Base-by-base conservation (phyloP, 169 alveolate genomes). In the Babesia ovata region DNA sequence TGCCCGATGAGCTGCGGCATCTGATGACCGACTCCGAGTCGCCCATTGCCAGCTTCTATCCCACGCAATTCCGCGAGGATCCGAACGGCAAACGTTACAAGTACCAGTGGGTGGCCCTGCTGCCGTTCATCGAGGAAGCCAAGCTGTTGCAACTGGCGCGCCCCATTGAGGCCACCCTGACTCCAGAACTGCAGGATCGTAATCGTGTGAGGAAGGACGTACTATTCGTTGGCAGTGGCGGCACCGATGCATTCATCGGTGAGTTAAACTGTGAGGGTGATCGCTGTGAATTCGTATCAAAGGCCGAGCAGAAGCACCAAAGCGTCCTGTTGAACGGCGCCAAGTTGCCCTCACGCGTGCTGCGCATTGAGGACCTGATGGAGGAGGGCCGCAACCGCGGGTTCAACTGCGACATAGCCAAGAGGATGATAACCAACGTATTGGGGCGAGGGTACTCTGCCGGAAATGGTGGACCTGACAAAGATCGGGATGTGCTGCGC, bases 101-200 rank as follows among this genome's bases (percentile, higher is more conserved):
- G 70, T 92, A 92, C 85, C 94, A 92, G 61, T 92, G 96, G 96
- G 89, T 92, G 75, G 93, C 94, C 21, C 81, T 92, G 42, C 88
- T 92, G 29, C 96, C 96, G n/a, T 92, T 92, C 70, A 92, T 92
- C n/a, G 95, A 92, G 60, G 94, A 92, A 74, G 72, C 79, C 11
- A 74, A 79, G 45, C 66, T 92, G 33, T 76, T 92, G 39, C 56
- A 70, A 17, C 75, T 73, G 63, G 95, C 91, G 6, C 66, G 65
- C 33, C 93, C 94, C 28, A 46, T 92, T 2, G 93, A 92, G 48
- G 92, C 85, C 12, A 56, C 70, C 42, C 75, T 92, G 74, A 66
- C 83, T 19, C 73, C 63, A 26, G 87, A 87, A 26, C 87, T 86
- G 49, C 86, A 75, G 62, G 81, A 79, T 45, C 85, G 96, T 59